Evolutionary conservation across 176 grass and related monocot species (phyloP), one percentile per base, ranked within the genome.

Genomic region (Cenchrus fungigraminus): DNA sequence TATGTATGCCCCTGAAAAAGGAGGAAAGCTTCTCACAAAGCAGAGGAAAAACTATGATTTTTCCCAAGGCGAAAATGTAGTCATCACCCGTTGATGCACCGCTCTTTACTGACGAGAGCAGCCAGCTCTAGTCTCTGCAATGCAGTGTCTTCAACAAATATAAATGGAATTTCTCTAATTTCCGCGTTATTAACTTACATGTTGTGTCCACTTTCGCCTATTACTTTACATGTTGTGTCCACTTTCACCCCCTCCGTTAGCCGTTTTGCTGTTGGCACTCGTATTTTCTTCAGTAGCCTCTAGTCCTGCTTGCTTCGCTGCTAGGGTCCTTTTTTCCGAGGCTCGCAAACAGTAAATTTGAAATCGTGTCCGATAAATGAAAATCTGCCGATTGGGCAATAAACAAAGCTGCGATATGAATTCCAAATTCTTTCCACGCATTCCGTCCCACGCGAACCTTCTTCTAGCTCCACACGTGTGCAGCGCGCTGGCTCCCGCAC

Each of bases 1-100:
- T 86, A 43, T 67, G 65, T 78, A n/a, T 73, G 47, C 70, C 47
- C 72, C 42, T 13, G 73, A 78, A 67, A 32, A 58, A 47, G 4
- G 11, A 72, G 65, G 29, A 65, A n/a, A 73, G 1, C 12, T 25
- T 42, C 56, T 74, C 28, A 4, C 50, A 79, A 52, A 32, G 62
- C 62, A 11, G 14, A 32, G 76, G 10, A 34, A 16, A 78, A 78
- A 8, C 3, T 17, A 25, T 9, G 9, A 51, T 47, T 45, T 4
- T 60, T 67, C 68, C 56, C 19, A 12, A 12, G 9, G 22, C 56
- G 6, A 71, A 59, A 59, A 82, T 73, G 56, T 65, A 62, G 44
- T 2, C 6, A 32, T 71, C 55, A 55, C 8, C 44, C n/a, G 37
- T 16, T 4, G 25, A 25, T 25, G 25, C 25, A 25, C 25, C 25